These are phyloP conservation scores for Fusarium sp. DNA, from an alignment of 2,329 filamentous ascomycete species.

Conservation along the genomic window DNA sequence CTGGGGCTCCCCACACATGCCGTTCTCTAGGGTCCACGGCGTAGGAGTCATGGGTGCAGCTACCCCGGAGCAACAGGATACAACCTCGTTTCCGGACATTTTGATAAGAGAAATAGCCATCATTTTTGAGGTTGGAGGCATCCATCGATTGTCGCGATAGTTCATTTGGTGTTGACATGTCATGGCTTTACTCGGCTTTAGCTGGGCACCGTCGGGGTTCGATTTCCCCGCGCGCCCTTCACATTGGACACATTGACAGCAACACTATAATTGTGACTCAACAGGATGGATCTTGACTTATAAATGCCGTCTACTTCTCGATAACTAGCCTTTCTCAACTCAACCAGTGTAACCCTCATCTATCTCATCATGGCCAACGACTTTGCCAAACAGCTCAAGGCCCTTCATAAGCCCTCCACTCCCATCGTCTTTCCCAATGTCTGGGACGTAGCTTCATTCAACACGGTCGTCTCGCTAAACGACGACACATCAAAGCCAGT, in stretches of 20 bases:
- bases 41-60: background rate
- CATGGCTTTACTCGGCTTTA: background rate
- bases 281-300: background rate
- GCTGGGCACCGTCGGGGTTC: background rate
- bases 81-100: background rate
- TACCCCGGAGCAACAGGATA: constrained; percentile 9
- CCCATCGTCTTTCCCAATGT: constrained; percentile 67
- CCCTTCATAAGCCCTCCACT: constrained; percentile 60
- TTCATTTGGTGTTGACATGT: background rate
- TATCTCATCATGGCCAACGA: constrained; percentile 41
- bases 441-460: constrained; percentile 63
- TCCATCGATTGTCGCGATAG: background rate
- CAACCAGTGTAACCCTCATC: no score
- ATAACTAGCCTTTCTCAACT: background rate
- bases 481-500: constrained; percentile 47
- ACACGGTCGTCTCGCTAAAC: constrained; percentile 56
- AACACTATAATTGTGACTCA: constrained; percentile 6
- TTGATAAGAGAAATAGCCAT: background rate
- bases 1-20: constrained; percentile 7
- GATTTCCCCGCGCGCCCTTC: constrained; percentile 32
- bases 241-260: constrained; percentile 22
- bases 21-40: background rate
- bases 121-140: background rate
- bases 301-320: background rate
- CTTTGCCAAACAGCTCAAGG: constrained; percentile 50